Evolutionary conservation across 768 basidiomycete species (phyloP).

Genomic region (Austroboletus eburneus): DNA sequence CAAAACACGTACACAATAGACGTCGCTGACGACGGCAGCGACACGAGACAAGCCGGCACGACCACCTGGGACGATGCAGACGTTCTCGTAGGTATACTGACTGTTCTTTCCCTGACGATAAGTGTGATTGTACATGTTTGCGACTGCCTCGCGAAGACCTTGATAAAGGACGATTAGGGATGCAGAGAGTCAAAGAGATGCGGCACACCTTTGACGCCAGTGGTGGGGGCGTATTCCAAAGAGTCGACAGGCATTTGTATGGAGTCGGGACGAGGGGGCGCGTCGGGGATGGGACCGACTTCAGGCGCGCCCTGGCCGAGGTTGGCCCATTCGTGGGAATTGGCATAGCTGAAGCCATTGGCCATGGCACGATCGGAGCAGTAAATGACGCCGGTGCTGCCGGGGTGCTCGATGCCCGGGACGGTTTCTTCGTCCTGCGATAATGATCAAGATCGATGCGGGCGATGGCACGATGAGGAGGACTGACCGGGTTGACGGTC

Average conservation of each 20-base stretch:
- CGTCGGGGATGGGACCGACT: conserved; percentile 78
- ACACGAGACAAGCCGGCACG: conserved; percentile 86
- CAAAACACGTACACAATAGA: conserved; percentile 58
- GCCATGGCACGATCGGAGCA: conserved; percentile 94
- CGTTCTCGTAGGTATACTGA: conserved; percentile 89
- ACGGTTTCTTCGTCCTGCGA: conserved; percentile 81
- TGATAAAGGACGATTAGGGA: conserved; percentile 3
- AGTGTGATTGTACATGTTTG: conserved; percentile 81
- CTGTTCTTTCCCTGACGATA: conserved; percentile 79
- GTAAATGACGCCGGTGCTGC: conserved; percentile 66
- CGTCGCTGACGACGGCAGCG: conserved; percentile 88
- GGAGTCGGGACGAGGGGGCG: conserved; percentile 57
- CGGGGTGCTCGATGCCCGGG: conserved; percentile 81
- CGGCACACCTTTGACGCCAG: conserved; percentile 72
- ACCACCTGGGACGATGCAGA: conserved; percentile 93
- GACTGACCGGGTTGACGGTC: conserved; percentile 63
- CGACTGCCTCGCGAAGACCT: conserved; percentile 87
- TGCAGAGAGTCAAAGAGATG: neutral
- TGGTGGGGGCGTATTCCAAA: conserved; percentile 89
- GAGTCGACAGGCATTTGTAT: conserved; percentile 68
- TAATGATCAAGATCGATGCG: conserved; percentile 1
- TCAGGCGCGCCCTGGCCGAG: conserved; percentile 92
- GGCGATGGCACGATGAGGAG: neutral
- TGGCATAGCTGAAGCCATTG: conserved; percentile 82
- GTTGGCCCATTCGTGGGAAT: conserved; percentile 80